phyloP scores from a whole-genome alignment of 225 moss, liverwort and hornwort genomes.

The Bryum argenteum region DNA sequence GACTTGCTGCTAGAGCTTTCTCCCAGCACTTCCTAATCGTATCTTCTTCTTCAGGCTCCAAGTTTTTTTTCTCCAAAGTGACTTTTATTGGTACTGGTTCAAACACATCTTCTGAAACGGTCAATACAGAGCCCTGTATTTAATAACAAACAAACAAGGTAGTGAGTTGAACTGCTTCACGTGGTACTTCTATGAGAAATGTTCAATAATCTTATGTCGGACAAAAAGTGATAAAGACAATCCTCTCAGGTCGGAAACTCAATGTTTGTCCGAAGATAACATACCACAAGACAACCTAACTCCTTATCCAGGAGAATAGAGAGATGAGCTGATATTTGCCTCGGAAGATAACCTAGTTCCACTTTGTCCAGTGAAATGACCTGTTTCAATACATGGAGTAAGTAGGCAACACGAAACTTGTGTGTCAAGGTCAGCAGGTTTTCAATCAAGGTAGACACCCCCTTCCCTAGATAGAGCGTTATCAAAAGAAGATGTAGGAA shows the following conservation, averaged over 20 bases:
- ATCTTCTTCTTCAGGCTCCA: constrained; percentile 37
- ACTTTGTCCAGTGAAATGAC: constrained; percentile 53
- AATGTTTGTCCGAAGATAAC: background rate
- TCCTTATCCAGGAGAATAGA: constrained; percentile 69
- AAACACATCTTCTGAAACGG: constrained; percentile 60
- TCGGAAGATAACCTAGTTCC: constrained; percentile 75
- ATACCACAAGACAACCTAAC: constrained; percentile 63
- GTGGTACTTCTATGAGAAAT: background rate
- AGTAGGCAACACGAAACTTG: constrained; percentile 12
- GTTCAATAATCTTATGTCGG: background rate
- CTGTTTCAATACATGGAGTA: constrained; percentile 42
- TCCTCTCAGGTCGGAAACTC: background rate
- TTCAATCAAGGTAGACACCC: constrained; percentile 1
- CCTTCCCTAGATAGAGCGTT: background rate
- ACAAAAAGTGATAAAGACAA: constrained; percentile 1
- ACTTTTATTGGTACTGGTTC: constrained; percentile 73
- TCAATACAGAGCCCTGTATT: constrained; percentile 66
- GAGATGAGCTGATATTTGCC: constrained; percentile 72
- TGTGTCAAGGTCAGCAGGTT: constrained; percentile 7
- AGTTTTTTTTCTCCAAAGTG: constrained; percentile 45
- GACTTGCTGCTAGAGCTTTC: constrained; percentile 46
- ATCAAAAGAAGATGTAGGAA: background rate
- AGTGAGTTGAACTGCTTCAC: constrained; percentile 18
- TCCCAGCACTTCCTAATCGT: constrained; percentile 54
- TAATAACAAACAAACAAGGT: constrained; percentile 1